phyloP scores from a whole-genome alignment of 441 rosid species.

The Viola pubescens region DNA sequence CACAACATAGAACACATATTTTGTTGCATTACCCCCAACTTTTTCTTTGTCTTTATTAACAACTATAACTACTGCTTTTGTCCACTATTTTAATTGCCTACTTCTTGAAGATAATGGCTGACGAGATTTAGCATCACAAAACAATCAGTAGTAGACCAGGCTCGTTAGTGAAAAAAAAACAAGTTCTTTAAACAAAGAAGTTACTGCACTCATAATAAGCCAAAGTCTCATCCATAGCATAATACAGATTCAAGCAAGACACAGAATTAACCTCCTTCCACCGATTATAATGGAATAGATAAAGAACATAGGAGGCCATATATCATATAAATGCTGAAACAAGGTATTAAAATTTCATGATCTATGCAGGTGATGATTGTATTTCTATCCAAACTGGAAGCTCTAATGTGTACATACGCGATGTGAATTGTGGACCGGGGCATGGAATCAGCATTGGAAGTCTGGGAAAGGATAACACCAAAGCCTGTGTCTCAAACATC shows the following conservation, averaged over 20 bases:
- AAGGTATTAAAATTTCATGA: constrained; percentile 15
- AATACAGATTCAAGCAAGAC: not conserved
- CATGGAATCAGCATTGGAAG: constrained; percentile 99
- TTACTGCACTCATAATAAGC: constrained; percentile 11
- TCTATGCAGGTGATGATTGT: constrained; percentile 86
- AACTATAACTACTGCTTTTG: constrained; percentile 16
- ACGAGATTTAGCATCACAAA: constrained; percentile 8
- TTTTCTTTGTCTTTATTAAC: constrained; percentile 28
- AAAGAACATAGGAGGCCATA: constrained; percentile 1
- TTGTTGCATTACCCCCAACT: constrained; percentile 13
- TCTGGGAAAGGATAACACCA: constrained; percentile 68
- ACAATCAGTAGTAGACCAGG: constrained; percentile 6
- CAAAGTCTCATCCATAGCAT: not conserved
- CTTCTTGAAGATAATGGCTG: constrained; percentile 15
- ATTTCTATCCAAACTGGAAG: constrained; percentile 92
- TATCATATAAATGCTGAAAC: constrained; percentile 8
- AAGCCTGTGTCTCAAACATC: constrained; percentile 94
- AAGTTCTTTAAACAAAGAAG: constrained; percentile 16
- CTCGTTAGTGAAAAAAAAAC: constrained; percentile 1
- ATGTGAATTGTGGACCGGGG: constrained; percentile 93
- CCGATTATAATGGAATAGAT: not conserved
- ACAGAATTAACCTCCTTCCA: not conserved
- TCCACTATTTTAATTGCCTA: constrained; percentile 12
- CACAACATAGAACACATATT: constrained; percentile 17
- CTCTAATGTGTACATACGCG: constrained; percentile 73